Base-by-base conservation (phyloP, 2,329 filamentous ascomycete genomes). In the Talaromyces amestolkiae region DNA sequence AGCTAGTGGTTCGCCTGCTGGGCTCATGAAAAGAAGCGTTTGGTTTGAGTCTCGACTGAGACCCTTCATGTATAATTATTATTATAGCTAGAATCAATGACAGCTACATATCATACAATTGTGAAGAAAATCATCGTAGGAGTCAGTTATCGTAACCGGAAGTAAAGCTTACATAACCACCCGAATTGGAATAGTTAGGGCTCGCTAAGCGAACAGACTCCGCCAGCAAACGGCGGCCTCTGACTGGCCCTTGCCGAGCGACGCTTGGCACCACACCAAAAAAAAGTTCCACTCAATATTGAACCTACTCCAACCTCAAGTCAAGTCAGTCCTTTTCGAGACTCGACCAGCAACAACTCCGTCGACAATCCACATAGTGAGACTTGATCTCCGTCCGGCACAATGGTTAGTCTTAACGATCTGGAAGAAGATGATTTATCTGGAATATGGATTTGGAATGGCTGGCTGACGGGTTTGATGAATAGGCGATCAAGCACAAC, bases 401-500 rank as follows among this genome's bases (percentile, higher is more conserved):
- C 77, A 80, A 81, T 81, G 79, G 79, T 81, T 76, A 73, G 79
- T 77, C 4, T 61, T 66, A 61, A 53, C 33, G 19, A 58, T 66
- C 15, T 66, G 22, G 6, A 47, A n/a, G 13, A 15, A n/a, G 15
- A n/a, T 24, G 19, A 27, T 22, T 19, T 11, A 2, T 33, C 13
- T 37, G 9, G 35, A 37, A n/a, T 53, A n/a, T 53, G n/a, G 17
- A 1, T 10, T n/a, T 53, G 15, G 54, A 10, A 39, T n/a, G 54
- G 33, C 33, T 58, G 56, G 37, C 56, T 59, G 56, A 59, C 39
- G 56, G 33, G 27, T 58, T 61, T 15, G 24, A 53, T 47, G 51
- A 72, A 75, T 74, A 90, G 93, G 91, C 94, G 88, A 97, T 98
- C 92, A 96, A 96, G 90, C 93, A 97, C 91, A 98, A 98, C 87